phyloP scores from a whole-genome alignment of 2,329 filamentous ascomycete genomes.

The Colletotrichum eremochloae region DNA sequence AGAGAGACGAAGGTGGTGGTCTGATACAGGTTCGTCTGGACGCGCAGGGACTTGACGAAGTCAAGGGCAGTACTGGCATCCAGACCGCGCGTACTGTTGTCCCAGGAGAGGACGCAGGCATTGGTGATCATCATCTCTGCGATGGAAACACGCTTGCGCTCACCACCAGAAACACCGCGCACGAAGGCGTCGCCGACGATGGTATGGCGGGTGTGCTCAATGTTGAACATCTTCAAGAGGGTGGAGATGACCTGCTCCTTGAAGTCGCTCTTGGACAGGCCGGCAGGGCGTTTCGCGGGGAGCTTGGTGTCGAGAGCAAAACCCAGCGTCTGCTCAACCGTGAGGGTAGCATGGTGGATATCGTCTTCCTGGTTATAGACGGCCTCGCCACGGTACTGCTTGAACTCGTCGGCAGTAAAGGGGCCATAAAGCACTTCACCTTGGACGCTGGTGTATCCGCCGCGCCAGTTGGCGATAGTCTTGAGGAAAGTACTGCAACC shows the following conservation, averaged over 20 bases:
- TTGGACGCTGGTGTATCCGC: conserved; percentile 65
- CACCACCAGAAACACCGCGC: conserved; percentile 83
- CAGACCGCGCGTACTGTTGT: conserved; percentile 78
- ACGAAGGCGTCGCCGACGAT: conserved; percentile 87
- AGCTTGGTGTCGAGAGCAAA: conserved; percentile 90
- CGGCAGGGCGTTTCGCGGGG: conserved; percentile 82
- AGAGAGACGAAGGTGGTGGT: conserved; percentile 88
- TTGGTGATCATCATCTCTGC: conserved; percentile 86
- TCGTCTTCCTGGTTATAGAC: conserved; percentile 92
- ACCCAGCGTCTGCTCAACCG: conserved; percentile 86
- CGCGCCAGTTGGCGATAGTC: conserved; percentile 75
- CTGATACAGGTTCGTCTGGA: conserved; percentile 86
- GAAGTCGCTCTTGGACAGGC: conserved; percentile 79
- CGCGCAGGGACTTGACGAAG: conserved; percentile 77
- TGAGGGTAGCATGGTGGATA: conserved; percentile 85
- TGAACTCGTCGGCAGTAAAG: conserved; percentile 78
- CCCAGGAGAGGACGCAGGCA: conserved; percentile 80
- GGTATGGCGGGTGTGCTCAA: conserved; percentile 88
- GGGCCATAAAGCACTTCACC: conserved; percentile 85
- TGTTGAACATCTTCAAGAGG: conserved; percentile 92
- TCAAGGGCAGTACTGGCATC: conserved; percentile 78
- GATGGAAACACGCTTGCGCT: conserved; percentile 85
- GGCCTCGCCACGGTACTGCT: conserved; percentile 82
- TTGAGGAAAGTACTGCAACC: conserved; percentile 80
- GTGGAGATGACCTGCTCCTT: conserved; percentile 81